Percentiles rank a stretch among this genome's conserved stretches.
Conservation (phyloP, 192 early-diverging fungal genomes). For the Linnemannia elongata region DNA sequence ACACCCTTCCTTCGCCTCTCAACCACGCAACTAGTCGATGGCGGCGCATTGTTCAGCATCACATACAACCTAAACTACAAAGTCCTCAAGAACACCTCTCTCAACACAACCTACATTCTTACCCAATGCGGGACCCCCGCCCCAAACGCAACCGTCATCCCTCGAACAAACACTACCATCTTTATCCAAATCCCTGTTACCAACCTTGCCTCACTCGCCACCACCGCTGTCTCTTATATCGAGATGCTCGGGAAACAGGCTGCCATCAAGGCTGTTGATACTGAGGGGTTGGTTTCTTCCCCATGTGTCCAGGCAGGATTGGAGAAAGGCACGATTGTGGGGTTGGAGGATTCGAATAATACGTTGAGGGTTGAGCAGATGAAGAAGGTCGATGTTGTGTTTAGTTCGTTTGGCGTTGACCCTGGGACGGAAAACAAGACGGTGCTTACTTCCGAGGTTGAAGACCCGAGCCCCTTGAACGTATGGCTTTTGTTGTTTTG, state of each 20-base stretch:
- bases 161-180: constrained; percentile 52
- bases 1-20: not conserved
- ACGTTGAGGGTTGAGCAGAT: constrained; percentile 65
- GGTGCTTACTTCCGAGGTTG: constrained; percentile 60
- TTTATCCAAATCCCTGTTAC: constrained; percentile 60
- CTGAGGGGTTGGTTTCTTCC: constrained; percentile 57
- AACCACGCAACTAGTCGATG: constrained; percentile 41
- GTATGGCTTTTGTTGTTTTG: constrained; percentile 33
- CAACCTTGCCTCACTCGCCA: constrained; percentile 58
- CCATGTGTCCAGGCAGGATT: constrained; percentile 63
- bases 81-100: constrained; percentile 67
- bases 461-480: constrained; percentile 64
- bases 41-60: constrained; percentile 72
- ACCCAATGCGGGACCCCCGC: constrained; percentile 79
- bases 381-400: constrained; percentile 62
- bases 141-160: constrained; percentile 55
- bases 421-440: constrained; percentile 58
- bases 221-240: constrained; percentile 59
- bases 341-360: constrained; percentile 57
- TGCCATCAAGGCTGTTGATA: constrained; percentile 54
- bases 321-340: constrained; percentile 23
- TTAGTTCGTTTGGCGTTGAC: constrained; percentile 56
- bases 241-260: constrained; percentile 64
- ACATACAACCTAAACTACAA: constrained; percentile 76
- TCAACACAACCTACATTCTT: constrained; percentile 72